Evolutionary conservation across 2,329 filamentous ascomycete species (phyloP), one percentile per base, ranked within the genome.

Genomic region (Dryadomyces quercivorus): DNA sequence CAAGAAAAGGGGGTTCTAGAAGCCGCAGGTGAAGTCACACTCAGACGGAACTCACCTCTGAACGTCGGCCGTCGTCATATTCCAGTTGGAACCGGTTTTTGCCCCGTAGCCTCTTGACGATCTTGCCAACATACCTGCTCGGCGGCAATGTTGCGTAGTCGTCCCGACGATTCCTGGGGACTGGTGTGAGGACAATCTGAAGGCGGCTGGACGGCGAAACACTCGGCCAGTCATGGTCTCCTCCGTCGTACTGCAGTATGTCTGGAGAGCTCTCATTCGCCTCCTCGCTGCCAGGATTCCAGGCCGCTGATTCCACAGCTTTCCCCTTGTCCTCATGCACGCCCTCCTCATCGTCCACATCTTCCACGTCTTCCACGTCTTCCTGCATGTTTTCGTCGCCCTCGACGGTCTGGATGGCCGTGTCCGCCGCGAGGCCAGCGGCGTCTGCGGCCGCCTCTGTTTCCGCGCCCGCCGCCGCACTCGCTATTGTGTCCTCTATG

Each of bases 71-170:
- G 46, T 61, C 60, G 36, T 62, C 61, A 26, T 49, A 59, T 42
- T 60, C 59, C 13, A 61, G 18, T 7, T 53, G 52, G 38, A 53
- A 62, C 22, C 57, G 57, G 7, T 58, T 47, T 15, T 59, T 49
- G 1, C 58, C 59, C 1, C 52, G 53, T 0, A 48, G 34, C 7
- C 53, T 49, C 15, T 52, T 22, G 15, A 57, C 36, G 1, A 62
- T 50, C 2, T 40, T 36, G 10, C 40, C 31, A n/a, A 62, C 56
- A 31, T 59, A 61, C 55, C 56, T 34, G 50, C 58, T 61, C 2
- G 55, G 56, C 16, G 55, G 55, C 3, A 50, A 22, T 10, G 26
- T 15, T 7, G 26, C 42, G 42, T 58, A 62, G 40, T 59, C 58
- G 31, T 21, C 50, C 5, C 43, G 56, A 1, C 46, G 53, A 12